Evolutionary conservation across 495 filamentous ascomycete genomes (phyloP).

Genomic region (Podospora sp.): DNA sequence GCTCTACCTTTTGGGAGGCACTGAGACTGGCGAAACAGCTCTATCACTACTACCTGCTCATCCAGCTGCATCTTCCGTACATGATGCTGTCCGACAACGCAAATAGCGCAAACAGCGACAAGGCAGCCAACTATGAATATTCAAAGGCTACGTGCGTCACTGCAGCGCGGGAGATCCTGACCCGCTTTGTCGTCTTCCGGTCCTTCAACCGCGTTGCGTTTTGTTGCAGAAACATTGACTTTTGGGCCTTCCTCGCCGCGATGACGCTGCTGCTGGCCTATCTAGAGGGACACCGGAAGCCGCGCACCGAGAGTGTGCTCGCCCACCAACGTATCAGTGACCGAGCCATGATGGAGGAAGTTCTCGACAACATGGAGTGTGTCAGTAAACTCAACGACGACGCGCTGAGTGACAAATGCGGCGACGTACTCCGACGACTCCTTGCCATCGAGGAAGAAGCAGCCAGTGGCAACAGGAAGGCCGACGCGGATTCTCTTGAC

Average conservation of each 20-base stretch:
- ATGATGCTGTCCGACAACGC: conserved; percentile 27
- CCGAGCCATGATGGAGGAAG: conserved; percentile 49
- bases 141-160: conserved; percentile 41
- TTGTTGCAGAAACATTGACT: conserved; percentile 45
- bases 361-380: conserved; percentile 43
- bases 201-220: conserved; percentile 22
- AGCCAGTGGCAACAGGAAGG: conserved; percentile 19
- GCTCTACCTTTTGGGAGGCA: conserved; percentile 32
- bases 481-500: conserved; percentile 16
- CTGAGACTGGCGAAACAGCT: conserved; percentile 38
- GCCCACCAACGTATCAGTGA: conserved; percentile 48
- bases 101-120: not conserved
- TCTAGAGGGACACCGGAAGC: conserved; percentile 16
- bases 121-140: conserved; percentile 32
- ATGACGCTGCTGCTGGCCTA: conserved; percentile 36
- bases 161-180: conserved; percentile 43
- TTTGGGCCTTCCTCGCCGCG: conserved; percentile 38
- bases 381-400: conserved; percentile 38
- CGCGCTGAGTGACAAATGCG: conserved; percentile 36
- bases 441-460: conserved; percentile 42
- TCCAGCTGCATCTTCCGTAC: conserved; percentile 43
- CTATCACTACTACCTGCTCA: conserved; percentile 37
- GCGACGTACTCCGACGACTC: conserved; percentile 37
- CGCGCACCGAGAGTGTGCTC: conserved; percentile 24
- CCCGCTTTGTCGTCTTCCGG: conserved; percentile 42